Evolutionary conservation across 768 basidiomycete genomes (phyloP).

Genomic region (Baorangia bicolor): DNA sequence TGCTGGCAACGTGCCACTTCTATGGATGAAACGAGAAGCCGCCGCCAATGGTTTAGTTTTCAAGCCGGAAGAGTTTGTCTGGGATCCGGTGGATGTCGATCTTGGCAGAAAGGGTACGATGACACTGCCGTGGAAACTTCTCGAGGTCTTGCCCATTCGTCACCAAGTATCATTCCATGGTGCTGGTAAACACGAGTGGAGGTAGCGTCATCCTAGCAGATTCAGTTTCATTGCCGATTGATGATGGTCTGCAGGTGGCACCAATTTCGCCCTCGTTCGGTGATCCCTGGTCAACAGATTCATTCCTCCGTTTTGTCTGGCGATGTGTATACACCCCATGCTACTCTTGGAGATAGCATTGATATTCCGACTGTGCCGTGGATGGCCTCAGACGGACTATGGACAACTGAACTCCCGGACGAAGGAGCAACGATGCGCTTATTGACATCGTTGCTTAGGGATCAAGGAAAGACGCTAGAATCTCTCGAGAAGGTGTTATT

Average conservation of each 20-base stretch:
- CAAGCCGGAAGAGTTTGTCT: neutral
- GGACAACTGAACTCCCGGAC: neutral
- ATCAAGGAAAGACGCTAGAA: neutral
- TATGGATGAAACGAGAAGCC: conserved; percentile 2
- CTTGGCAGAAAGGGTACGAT: neutral
- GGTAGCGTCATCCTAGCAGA: neutral
- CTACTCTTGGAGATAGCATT: neutral
- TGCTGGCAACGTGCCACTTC: neutral
- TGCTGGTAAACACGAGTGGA: neutral
- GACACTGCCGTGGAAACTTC: neutral
- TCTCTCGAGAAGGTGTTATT: conserved; percentile 5
- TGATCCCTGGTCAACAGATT: neutral
- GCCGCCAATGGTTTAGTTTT: neutral
- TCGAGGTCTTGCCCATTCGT: neutral
- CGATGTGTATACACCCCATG: neutral
- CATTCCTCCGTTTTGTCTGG: neutral
- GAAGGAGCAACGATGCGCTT: neutral
- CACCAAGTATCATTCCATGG: conserved; percentile 2
- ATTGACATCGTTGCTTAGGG: neutral
- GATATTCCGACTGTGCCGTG: neutral
- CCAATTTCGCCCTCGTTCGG: neutral
- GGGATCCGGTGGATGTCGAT: conserved; percentile 1
- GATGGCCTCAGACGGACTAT: neutral
- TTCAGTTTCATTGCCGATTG: neutral
- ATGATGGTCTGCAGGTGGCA: neutral